These are phyloP conservation scores for Cryptococcus maquisensis DNA, from an alignment of 1,284 basidiomycete genomes.

Conservation along the genomic window DNA sequence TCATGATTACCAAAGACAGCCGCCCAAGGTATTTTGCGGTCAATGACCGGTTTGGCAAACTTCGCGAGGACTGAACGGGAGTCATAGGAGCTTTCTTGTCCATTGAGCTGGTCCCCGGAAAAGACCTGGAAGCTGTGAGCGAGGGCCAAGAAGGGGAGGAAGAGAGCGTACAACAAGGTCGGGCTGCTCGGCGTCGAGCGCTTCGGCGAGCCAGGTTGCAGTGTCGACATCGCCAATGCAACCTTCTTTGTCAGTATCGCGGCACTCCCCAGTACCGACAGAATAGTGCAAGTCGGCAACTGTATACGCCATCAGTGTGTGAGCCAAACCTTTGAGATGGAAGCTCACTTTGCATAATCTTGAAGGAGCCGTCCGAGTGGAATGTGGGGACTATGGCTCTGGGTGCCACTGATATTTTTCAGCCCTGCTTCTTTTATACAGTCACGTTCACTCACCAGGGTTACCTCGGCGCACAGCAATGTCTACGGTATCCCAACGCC, in stretches of 20 bases:
- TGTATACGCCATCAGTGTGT: constrained; percentile 5
- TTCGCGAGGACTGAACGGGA: constrained; percentile 78
- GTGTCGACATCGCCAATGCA: constrained; percentile 69
- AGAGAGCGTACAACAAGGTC: constrained; percentile 66
- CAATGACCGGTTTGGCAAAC: constrained; percentile 71
- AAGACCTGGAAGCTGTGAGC: constrained; percentile 49
- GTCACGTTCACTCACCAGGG: constrained; percentile 27
- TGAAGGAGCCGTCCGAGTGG: constrained; percentile 74
- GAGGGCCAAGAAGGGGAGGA: constrained; percentile 2
- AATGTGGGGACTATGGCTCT: constrained; percentile 71
- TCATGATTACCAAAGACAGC: constrained; percentile 90
- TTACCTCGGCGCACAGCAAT: constrained; percentile 36
- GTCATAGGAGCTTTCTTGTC: constrained; percentile 84
- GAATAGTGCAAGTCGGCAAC: constrained; percentile 86
- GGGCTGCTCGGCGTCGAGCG: constrained; percentile 78
- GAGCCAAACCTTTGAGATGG: background rate
- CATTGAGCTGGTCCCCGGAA: constrained; percentile 74
- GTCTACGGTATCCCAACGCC: constrained; percentile 41
- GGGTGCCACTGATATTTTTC: constrained; percentile 56
- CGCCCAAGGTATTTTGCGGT: constrained; percentile 77
- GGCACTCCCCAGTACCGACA: constrained; percentile 65
- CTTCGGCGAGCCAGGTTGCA: constrained; percentile 60
- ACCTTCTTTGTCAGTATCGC: constrained; percentile 56
- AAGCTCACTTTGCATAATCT: constrained; percentile 64
- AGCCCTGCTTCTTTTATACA: background rate